These are phyloP conservation scores for Xerocomus amazonicus DNA, from an alignment of 1,284 basidiomycete genomes.

Conservation along the genomic window DNA sequence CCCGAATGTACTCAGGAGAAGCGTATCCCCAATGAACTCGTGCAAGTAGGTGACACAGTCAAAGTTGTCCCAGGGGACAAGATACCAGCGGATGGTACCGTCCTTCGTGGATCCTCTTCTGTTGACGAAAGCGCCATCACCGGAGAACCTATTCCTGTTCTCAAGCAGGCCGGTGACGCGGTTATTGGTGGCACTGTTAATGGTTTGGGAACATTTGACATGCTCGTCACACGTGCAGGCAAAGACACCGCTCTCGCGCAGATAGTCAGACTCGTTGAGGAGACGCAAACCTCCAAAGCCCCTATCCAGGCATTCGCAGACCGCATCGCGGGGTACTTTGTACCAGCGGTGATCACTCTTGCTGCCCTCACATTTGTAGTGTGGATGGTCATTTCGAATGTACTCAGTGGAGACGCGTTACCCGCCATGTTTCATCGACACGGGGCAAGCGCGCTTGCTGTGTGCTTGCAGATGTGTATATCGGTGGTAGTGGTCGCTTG, in stretches of 20 bases:
- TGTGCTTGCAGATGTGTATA: conserved; percentile 97
- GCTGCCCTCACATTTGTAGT: conserved; percentile 77
- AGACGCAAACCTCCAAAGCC: conserved; percentile 96
- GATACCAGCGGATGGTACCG: conserved; percentile 92
- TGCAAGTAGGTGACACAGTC: conserved; percentile 91
- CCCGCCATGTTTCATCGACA: conserved; percentile 83
- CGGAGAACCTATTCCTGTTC: conserved; percentile 89
- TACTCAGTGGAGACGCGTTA: conserved; percentile 58
- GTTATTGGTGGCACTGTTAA: conserved; percentile 99
- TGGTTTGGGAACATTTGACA: conserved; percentile 92
- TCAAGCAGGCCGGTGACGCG: conserved; percentile 77
- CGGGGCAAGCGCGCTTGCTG: conserved; percentile 83
- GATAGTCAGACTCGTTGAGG: conserved; percentile 96
- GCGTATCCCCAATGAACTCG: conserved; percentile 89
- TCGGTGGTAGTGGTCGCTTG: conserved; percentile 98
- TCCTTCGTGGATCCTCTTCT: conserved; percentile 80
- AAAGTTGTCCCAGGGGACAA: conserved; percentile 97
- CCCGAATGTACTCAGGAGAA: conserved; percentile 80
- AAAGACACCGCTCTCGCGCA: conserved; percentile 95
- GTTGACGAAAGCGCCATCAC: conserved; percentile 98
- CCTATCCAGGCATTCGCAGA: conserved; percentile 98
- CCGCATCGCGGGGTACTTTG: conserved; percentile 91
- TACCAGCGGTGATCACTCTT: conserved; percentile 86
- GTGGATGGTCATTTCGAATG: conserved; percentile 80
- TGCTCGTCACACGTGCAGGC: conserved; percentile 92